These are phyloP conservation scores for Nicotiana paniculata DNA, from an alignment of 257 asterid genomes.

Conservation along the genomic window DNA sequence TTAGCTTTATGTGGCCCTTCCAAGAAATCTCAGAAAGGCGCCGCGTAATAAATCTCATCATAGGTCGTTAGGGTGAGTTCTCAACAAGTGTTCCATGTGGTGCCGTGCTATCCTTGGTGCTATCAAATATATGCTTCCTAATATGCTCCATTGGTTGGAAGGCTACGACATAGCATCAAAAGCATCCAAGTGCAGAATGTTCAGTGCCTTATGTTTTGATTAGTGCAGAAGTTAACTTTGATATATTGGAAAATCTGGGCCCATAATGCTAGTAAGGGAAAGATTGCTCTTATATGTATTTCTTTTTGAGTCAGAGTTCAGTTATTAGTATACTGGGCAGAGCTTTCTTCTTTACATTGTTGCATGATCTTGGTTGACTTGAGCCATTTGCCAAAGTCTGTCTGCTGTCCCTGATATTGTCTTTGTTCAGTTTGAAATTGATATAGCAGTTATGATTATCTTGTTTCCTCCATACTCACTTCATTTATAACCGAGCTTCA, in stretches of 20 bases:
- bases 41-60: no score
- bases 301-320: neutral
- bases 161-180: neutral
- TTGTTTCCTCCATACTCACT: neutral
- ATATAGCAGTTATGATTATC: neutral
- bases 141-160: neutral
- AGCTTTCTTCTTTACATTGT: neutral
- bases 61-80: no score
- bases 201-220: neutral
- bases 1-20: no score
- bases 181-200: neutral
- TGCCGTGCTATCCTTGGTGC: no score
- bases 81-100: no score
- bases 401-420: neutral
- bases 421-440: neutral
- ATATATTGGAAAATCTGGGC: neutral
- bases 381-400: neutral
- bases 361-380: neutral
- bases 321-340: neutral
- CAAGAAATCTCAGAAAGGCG: no score
- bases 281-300: neutral
- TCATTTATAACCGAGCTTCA: slow-evolving; percentile 20
- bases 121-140: neutral
- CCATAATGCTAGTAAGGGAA: neutral
- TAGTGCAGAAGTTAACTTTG: neutral